A percentile compares a stretch with the other conserved stretches of the same genome.
These are phyloP conservation scores for Wickerhamiella siamensis DNA, from an alignment of 805 yeast genomes.

Conservation along the genomic window DNA sequence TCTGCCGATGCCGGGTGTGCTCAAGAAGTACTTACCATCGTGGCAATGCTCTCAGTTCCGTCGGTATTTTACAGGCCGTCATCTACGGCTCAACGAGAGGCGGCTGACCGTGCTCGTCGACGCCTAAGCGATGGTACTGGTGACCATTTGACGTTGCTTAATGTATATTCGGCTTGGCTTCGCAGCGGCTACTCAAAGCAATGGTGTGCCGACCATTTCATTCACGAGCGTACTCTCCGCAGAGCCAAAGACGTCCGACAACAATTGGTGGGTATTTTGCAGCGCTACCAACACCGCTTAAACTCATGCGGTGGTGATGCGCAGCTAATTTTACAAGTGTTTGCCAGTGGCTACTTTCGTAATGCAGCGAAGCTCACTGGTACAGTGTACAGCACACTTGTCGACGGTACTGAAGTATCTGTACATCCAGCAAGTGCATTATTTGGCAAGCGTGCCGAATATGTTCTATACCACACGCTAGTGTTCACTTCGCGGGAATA, in stretches of 20 bases:
- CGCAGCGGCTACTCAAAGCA: conserved; percentile 48
- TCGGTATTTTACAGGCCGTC: conserved; percentile 58
- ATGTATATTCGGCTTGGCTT: conserved; percentile 66
- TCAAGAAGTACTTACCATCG: conserved; percentile 54
- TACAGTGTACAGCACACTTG: conserved; percentile 31
- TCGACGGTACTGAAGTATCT: conserved; percentile 34
- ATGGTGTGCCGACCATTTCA: conserved; percentile 78
- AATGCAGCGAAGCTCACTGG: conserved; percentile 53
- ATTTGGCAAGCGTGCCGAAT: conserved; percentile 49
- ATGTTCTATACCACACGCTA: conserved; percentile 67
- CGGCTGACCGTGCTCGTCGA: conserved; percentile 50
- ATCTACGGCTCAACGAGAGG: conserved; percentile 36
- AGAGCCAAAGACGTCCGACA: conserved; percentile 56
- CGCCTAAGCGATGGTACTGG: conserved; percentile 44
- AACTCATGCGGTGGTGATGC: conserved; percentile 24
- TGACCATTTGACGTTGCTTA: conserved; percentile 65
- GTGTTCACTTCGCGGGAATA: conserved; percentile 77
- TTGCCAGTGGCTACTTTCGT: conserved; percentile 56
- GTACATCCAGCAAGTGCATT: conserved; percentile 80
- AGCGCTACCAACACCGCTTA: conserved; percentile 20
- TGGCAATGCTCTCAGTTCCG: conserved; percentile 74
- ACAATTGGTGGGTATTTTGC: conserved; percentile 45
- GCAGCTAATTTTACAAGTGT: conserved; percentile 34
- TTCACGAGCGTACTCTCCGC: conserved; percentile 59
- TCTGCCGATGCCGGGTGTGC: conserved; percentile 50